Conservation (phyloP, 1,284 basidiomycete genomes). For the Sparassis latifolia region DNA sequence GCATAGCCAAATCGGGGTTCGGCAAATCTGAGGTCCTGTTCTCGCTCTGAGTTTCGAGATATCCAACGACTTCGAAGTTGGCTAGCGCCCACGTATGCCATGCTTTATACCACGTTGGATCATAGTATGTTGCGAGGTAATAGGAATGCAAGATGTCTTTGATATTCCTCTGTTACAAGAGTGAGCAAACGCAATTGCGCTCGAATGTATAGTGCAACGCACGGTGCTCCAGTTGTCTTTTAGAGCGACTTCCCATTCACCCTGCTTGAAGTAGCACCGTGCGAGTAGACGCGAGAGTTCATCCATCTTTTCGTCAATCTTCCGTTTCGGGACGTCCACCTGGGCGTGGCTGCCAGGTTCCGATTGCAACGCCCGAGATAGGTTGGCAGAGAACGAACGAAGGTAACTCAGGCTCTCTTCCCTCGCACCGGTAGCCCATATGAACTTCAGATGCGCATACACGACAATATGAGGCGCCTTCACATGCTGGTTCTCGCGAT, state of each 20-base stretch:
- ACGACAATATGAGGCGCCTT: slow-evolving; percentile 95
- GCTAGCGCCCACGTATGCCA: slow-evolving; percentile 99
- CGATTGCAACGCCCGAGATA: slow-evolving; percentile 70
- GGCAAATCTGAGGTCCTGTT: slow-evolving; percentile 61
- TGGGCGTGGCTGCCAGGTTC: slow-evolving; percentile 37
- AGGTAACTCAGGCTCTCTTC: slow-evolving; percentile 84
- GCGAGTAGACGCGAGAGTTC: slow-evolving; percentile 89
- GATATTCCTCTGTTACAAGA: slow-evolving; percentile 55
- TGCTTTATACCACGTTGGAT: slow-evolving; percentile 95
- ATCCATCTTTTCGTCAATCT: slow-evolving; percentile 58
- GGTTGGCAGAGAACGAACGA: slow-evolving; percentile 76
- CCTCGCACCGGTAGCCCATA: slow-evolving; percentile 85
- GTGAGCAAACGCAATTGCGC: slow-evolving; percentile 7
- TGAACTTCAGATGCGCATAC: slow-evolving; percentile 94
- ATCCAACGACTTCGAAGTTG: slow-evolving; percentile 92
- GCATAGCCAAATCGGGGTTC: slow-evolving; percentile 68
- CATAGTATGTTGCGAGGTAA: slow-evolving; percentile 85
- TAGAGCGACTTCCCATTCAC: slow-evolving; percentile 88
- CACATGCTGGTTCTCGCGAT: slow-evolving; percentile 42
- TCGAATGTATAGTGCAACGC: slow-evolving; percentile 22
- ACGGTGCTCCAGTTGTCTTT: slow-evolving; percentile 78
- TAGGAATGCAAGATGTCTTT: slow-evolving; percentile 84
- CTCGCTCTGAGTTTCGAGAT: slow-evolving; percentile 66
- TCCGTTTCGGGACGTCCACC: slow-evolving; percentile 24
- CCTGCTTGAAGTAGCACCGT: slow-evolving; percentile 95